Percentiles rank a stretch among this genome's conserved stretches.
Conservation (phyloP, 495 filamentous ascomycete species). For the Pyrenopolyporus hunteri region DNA sequence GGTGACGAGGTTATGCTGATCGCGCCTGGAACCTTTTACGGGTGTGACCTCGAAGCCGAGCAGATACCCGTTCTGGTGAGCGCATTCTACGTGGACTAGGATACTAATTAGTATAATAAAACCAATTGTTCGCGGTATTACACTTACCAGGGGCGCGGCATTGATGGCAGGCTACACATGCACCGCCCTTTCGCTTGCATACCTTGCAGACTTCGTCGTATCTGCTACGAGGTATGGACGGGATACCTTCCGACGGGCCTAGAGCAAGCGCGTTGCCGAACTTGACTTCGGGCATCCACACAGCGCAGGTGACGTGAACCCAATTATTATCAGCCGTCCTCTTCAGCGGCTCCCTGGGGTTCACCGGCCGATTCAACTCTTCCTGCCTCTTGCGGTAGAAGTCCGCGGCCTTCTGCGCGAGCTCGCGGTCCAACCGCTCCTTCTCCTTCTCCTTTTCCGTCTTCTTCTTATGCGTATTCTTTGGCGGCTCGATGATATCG, state of each 20-base stretch:
- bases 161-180: constrained; percentile 81
- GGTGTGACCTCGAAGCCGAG: constrained; percentile 91
- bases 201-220: constrained; percentile 82
- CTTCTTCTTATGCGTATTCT: constrained; percentile 88
- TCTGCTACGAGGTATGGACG: constrained; percentile 68
- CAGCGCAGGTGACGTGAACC: constrained; percentile 93
- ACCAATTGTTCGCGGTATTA: background rate
- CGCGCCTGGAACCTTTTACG: constrained; percentile 83
- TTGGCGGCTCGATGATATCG: constrained; percentile 84
- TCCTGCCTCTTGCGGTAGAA: constrained; percentile 83
- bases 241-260: constrained; percentile 86
- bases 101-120: constrained; percentile 23
- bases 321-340: constrained; percentile 93
- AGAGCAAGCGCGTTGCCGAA: constrained; percentile 83
- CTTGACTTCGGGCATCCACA: constrained; percentile 90
- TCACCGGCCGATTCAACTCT: constrained; percentile 75
- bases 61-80: constrained; percentile 77
- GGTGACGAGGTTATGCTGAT: constrained; percentile 72
- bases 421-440: constrained; percentile 81
- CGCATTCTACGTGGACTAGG: constrained; percentile 86
- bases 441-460: constrained; percentile 89
- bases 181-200: constrained; percentile 74
- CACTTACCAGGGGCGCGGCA: constrained; percentile 68
- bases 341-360: constrained; percentile 91
- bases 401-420: constrained; percentile 72